These are phyloP conservation scores for Excoecaria cochinchinensis DNA, from an alignment of 345 rosid genomes.

Conservation along the genomic window DNA sequence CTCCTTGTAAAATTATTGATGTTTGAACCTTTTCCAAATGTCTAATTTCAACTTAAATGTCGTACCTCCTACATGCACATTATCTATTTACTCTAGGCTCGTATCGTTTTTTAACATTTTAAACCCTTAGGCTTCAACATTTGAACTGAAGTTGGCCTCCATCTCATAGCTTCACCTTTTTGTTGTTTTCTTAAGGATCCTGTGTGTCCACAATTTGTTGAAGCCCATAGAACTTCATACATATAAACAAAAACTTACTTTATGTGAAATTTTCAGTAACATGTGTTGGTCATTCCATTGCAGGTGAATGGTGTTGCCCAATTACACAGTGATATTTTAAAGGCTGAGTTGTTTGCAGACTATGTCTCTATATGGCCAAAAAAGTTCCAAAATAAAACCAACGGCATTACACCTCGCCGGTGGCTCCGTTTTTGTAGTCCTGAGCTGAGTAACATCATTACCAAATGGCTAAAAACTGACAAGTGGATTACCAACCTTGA, in stretches of 20 bases:
- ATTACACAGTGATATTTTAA: conserved; percentile 90
- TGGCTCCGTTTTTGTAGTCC: conserved; percentile 98
- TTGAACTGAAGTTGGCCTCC: neutral
- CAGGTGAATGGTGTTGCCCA: conserved; percentile 99
- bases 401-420: conserved; percentile 95
- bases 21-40: conserved; percentile 1
- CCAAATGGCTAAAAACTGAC: conserved; percentile 88
- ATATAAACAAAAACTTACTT: neutral
- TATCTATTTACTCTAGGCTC: neutral
- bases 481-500: conserved; percentile 87
- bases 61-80: neutral
- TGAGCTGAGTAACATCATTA: conserved; percentile 88
- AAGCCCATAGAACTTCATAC: neutral
- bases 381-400: conserved; percentile 94
- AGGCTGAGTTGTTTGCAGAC: conserved; percentile 84
- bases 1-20: neutral
- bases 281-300: conserved; percentile 11
- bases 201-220: conserved; percentile 1
- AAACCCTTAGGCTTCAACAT: neutral
- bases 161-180: neutral
- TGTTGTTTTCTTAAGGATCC: neutral
- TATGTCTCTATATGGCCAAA: conserved; percentile 90
- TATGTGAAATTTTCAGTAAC: neutral
- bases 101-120: neutral
- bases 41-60: neutral